Conservation (phyloP, 768 basidiomycete species). For the Leucocoprinus birnbaumii region DNA sequence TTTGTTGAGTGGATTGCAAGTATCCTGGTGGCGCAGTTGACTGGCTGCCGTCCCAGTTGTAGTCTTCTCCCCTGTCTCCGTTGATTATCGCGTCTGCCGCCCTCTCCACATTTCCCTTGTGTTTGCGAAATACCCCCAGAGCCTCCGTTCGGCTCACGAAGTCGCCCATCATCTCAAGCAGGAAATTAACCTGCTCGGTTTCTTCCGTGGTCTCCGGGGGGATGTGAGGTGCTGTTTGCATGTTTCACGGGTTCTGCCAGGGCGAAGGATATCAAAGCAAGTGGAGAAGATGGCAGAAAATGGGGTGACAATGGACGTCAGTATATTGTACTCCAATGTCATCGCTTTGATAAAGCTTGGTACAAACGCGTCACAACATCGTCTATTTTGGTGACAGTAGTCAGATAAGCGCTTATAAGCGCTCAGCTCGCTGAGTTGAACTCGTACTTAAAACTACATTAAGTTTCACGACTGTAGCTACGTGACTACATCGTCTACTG, state of each 20-base stretch:
- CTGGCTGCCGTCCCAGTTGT: slow-evolving; percentile 13
- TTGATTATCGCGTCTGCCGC: slow-evolving; percentile 52
- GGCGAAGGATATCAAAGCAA: not conserved
- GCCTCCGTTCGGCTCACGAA: slow-evolving; percentile 42
- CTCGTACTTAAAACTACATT: no score
- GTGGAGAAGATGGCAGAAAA: not conserved
- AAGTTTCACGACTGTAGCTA: not conserved
- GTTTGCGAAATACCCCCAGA: slow-evolving; percentile 55
- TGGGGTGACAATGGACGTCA: not conserved
- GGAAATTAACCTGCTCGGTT: slow-evolving; percentile 5
- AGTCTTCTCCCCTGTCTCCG: slow-evolving; percentile 44
- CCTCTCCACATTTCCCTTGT: slow-evolving; percentile 55
- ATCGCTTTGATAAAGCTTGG: no score
- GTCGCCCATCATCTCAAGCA: slow-evolving; percentile 17
- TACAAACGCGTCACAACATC: not conserved
- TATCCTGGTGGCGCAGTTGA: slow-evolving; percentile 17
- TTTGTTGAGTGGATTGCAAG: slow-evolving; percentile 18
- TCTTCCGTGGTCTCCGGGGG: slow-evolving; percentile 13
- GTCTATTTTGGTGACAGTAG: not conserved
- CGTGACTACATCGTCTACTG: not conserved
- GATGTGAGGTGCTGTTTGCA: slow-evolving; percentile 11
- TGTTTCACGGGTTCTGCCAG: not conserved
- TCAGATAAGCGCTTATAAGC: no score
- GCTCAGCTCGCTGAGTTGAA: no score
- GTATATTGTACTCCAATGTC: no score